Evolutionary conservation across 2,329 filamentous ascomycete species (phyloP).

Genomic region (Colletotrichum horii): DNA sequence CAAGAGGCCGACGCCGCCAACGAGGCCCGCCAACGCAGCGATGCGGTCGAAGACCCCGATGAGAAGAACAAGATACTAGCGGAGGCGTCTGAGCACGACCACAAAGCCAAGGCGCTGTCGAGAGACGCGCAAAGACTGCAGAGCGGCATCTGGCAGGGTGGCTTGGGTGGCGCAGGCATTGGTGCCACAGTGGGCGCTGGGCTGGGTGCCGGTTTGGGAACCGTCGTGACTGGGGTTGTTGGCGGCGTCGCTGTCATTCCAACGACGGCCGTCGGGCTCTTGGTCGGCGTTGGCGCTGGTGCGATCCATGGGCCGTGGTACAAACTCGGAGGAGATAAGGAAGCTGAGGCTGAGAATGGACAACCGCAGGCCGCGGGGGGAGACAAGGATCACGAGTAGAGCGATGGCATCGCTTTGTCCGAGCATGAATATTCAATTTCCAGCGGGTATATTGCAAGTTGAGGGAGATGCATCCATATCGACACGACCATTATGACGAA

Average conservation of each 20-base stretch:
- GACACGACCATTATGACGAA: not conserved
- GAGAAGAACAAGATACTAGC: constrained; percentile 8
- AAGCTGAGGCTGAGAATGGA: not conserved
- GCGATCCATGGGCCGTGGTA: constrained; percentile 17
- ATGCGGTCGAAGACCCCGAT: constrained; percentile 1
- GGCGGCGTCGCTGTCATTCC: constrained; percentile 12
- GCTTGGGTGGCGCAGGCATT: constrained; percentile 12
- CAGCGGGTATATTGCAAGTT: not conserved
- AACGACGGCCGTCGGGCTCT: not conserved
- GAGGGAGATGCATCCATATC: not conserved
- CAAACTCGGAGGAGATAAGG: not conserved
- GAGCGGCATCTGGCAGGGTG: constrained; percentile 16
- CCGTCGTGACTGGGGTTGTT: not conserved
- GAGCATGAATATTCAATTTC: not conserved
- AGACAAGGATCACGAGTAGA: not conserved
- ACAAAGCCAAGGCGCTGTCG: not conserved
- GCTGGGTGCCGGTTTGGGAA: constrained; percentile 5
- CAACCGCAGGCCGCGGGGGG: not conserved
- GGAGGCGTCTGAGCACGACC: constrained; percentile 12
- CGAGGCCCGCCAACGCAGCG: not conserved
- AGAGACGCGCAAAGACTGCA: constrained; percentile 9
- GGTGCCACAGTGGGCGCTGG: constrained; percentile 6
- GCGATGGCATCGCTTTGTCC: not conserved
- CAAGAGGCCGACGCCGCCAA: not conserved
- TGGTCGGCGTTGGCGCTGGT: constrained; percentile 4